Conservation (phyloP, 129 eudicot species). For the Artemisia tridentata region DNA sequence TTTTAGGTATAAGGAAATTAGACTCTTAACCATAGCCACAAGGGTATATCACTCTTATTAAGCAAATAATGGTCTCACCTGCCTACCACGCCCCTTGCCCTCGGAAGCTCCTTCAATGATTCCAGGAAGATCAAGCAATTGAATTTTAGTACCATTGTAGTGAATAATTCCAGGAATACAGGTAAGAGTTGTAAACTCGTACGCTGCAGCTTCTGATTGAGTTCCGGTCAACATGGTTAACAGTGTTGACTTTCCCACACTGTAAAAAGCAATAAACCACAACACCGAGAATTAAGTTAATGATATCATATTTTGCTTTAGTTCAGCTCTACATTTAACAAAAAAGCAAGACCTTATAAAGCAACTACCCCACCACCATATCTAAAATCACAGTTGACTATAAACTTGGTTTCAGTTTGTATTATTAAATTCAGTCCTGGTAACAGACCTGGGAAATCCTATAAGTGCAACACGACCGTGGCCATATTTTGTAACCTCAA, state of each 20-base stretch:
- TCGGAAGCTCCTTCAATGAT: conserved; percentile 99
- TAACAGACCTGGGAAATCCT: conserved; percentile 91
- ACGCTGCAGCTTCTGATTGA: conserved; percentile 97
- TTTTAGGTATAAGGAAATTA: too few relatives aligned
- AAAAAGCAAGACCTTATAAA: conserved; percentile 8
- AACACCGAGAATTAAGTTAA: conserved; percentile 6
- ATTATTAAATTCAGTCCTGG: not conserved
- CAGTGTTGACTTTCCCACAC: conserved; percentile 97
- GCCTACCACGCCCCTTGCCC: conserved; percentile 99
- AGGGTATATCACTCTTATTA: not conserved
- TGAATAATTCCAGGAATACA: conserved; percentile 98
- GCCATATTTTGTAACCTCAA: conserved; percentile 95
- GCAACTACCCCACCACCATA: not conserved
- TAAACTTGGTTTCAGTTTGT: not conserved
- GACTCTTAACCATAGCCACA: not conserved
- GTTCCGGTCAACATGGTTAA: conserved; percentile 91
- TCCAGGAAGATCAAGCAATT: conserved; percentile 98
- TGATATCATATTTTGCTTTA: conserved; percentile 10
- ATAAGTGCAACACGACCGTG: conserved; percentile 97
- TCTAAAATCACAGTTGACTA: conserved; percentile 6
- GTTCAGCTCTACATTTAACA: not conserved
- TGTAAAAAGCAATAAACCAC: conserved; percentile 20
- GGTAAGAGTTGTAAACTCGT: conserved; percentile 94
- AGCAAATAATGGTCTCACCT: conserved; percentile 43
- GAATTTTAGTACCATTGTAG: conserved; percentile 94